phyloP scores from a whole-genome alignment of 2,329 filamentous ascomycete species.

The Verticillium klebahnii region DNA sequence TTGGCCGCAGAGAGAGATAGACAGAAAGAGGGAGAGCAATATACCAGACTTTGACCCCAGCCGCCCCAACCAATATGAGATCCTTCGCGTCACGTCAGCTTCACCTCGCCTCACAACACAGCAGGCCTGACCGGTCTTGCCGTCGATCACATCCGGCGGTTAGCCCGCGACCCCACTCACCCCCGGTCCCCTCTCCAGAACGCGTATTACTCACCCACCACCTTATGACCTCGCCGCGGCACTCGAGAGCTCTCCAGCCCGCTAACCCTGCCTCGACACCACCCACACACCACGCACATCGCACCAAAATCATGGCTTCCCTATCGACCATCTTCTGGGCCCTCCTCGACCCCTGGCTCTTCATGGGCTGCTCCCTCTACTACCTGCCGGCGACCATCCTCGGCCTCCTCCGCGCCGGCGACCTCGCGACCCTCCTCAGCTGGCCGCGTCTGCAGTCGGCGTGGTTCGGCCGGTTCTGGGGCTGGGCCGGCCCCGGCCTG shows the following conservation, averaged over 20 bases:
- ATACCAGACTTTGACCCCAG: too few relatives aligned
- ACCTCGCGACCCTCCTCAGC: constrained; percentile 34
- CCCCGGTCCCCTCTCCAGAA: not conserved
- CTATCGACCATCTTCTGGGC: constrained; percentile 24
- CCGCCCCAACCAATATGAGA: too few relatives aligned
- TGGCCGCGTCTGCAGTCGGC: constrained; percentile 34
- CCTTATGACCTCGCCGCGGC: too few relatives aligned
- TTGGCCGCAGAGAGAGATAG: too few relatives aligned
- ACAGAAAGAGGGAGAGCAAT: too few relatives aligned
- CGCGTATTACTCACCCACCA: not conserved
- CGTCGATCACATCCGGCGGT: too few relatives aligned
- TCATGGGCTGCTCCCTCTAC: constrained; percentile 42
- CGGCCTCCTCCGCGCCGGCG: constrained; percentile 29
- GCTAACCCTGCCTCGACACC: not conserved
- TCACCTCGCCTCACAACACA: too few relatives aligned
- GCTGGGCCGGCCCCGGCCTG: constrained; percentile 44
- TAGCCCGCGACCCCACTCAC: not conserved
- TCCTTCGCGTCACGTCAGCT: too few relatives aligned
- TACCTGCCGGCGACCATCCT: constrained; percentile 49
- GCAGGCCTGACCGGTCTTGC: too few relatives aligned
- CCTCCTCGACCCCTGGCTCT: constrained; percentile 45
- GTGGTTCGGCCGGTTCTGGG: constrained; percentile 63
- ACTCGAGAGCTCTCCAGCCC: too few relatives aligned
- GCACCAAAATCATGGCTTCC: constrained; percentile 1
- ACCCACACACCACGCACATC: not conserved